These are phyloP conservation scores for Auricularia heimuer DNA, from an alignment of 768 basidiomycete species.

Conservation along the genomic window DNA sequence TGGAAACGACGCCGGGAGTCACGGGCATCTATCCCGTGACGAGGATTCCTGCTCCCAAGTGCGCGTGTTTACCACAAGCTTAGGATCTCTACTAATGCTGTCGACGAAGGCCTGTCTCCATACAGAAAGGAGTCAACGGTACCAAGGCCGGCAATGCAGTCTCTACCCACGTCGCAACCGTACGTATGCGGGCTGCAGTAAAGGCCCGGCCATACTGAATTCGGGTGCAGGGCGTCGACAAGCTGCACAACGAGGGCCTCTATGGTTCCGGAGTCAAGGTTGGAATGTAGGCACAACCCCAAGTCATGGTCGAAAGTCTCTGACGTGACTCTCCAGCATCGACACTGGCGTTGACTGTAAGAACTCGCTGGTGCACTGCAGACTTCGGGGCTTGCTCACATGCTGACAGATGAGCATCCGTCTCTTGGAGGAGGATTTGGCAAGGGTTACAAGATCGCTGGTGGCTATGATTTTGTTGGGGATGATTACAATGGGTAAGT, in stretches of 20 bases:
- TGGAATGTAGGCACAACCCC: neutral
- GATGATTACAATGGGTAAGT: conserved; percentile 37
- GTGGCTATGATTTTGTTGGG: conserved; percentile 50
- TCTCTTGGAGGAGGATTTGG: conserved; percentile 45
- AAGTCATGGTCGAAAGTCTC: too few relatives aligned
- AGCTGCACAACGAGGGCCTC: conserved; percentile 53
- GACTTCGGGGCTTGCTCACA: conserved; percentile 4
- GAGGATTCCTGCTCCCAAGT: conserved; percentile 34
- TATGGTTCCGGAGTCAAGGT: conserved; percentile 19
- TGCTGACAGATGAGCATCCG: conserved; percentile 45
- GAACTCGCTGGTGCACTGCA: neutral
- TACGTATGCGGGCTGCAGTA: conserved; percentile 16
- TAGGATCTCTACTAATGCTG: neutral
- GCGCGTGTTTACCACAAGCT: conserved; percentile 7
- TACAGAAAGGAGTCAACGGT: conserved; percentile 30
- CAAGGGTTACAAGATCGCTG: conserved; percentile 37
- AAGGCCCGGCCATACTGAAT: neutral
- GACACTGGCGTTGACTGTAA: conserved; percentile 22
- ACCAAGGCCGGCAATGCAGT: conserved; percentile 34
- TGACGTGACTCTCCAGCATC: conserved; percentile 25
- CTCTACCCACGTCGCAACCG: conserved; percentile 46
- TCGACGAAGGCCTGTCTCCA: conserved; percentile 31
- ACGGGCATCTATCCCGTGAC: conserved; percentile 47
- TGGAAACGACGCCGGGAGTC: conserved; percentile 34
- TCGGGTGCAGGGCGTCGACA: conserved; percentile 44